These are phyloP conservation scores for Erigeron canadensis DNA, from an alignment of 129 eudicot species.

Conservation along the genomic window DNA sequence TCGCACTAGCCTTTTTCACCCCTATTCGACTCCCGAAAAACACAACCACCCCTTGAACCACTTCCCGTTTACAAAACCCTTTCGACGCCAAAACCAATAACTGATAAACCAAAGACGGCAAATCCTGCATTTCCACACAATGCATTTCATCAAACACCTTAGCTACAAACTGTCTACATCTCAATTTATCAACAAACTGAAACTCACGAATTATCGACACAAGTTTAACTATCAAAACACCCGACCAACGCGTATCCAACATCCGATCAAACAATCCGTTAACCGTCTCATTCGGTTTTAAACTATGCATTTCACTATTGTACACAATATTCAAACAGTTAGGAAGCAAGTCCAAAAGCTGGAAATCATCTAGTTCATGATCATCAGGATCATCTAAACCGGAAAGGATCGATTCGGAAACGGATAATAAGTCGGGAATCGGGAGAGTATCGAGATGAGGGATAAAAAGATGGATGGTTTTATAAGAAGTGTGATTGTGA, in stretches of 20 bases:
- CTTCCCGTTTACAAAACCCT: conserved; percentile 63
- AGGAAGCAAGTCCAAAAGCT: conserved; percentile 57
- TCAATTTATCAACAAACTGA: conserved; percentile 43
- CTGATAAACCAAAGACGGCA: conserved; percentile 77
- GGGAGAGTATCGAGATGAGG: conserved; percentile 42
- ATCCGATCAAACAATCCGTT: conserved; percentile 38
- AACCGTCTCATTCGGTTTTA: conserved; percentile 31
- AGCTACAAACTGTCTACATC: conserved; percentile 51
- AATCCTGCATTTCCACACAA: conserved; percentile 66
- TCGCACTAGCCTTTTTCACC: conserved; percentile 39
- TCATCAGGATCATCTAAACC: conserved; percentile 20
- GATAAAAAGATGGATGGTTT: conserved; percentile 52
- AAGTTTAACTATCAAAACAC: conserved; percentile 58
- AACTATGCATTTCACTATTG: conserved; percentile 33
- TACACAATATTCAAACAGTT: conserved; percentile 48
- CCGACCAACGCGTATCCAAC: conserved; percentile 47
- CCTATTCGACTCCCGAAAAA: conserved; percentile 46
- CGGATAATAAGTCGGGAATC: conserved; percentile 20
- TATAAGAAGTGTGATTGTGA: conserved; percentile 44
- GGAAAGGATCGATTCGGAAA: conserved; percentile 40
- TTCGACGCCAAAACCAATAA: conserved; percentile 69
- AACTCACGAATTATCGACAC: conserved; percentile 61
- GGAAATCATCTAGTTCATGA: conserved; percentile 54
- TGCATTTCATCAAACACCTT: conserved; percentile 64
- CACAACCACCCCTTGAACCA: conserved; percentile 63